phyloP scores from a whole-genome alignment of 305 asterid genomes.

The Monarda citriodora region DNA sequence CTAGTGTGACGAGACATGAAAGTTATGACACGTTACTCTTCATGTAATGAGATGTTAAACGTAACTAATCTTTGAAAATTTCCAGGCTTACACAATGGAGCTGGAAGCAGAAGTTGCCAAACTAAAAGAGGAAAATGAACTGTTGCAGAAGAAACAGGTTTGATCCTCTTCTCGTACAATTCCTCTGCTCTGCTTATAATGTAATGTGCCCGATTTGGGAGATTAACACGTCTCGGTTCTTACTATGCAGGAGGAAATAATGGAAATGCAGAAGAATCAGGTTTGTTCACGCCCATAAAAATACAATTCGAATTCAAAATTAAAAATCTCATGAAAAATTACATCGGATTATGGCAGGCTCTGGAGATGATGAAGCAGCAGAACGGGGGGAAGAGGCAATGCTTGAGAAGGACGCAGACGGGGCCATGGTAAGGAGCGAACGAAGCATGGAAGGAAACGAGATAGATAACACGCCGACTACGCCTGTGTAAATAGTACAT shows the following conservation, averaged over 20 bases:
- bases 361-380: conserved; percentile 72
- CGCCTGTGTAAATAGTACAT: conserved; percentile 29
- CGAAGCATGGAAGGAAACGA: background rate
- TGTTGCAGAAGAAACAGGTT: conserved; percentile 86
- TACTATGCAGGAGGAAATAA: conserved; percentile 40
- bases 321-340: no score
- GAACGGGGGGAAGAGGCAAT: conserved; percentile 55
- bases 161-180: background rate
- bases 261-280: conserved; percentile 89
- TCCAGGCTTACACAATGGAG: conserved; percentile 88
- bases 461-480: background rate
- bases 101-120: conserved; percentile 95
- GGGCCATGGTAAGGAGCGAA: conserved; percentile 67
- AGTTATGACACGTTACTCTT: conserved; percentile 16
- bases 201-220: background rate
- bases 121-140: conserved; percentile 87
- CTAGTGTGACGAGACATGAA: conserved; percentile 30
- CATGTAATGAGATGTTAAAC: conserved; percentile 6
- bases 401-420: conserved; percentile 91
- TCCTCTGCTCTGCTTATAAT: background rate
- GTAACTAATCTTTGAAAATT: conserved; percentile 9
- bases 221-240: conserved; percentile 19
- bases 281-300: conserved; percentile 23
- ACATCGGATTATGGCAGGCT: conserved; percentile 32
- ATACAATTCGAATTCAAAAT: no score